Conservation (phyloP, 257 asterid genomes). For the Scutellaria minor region DNA sequence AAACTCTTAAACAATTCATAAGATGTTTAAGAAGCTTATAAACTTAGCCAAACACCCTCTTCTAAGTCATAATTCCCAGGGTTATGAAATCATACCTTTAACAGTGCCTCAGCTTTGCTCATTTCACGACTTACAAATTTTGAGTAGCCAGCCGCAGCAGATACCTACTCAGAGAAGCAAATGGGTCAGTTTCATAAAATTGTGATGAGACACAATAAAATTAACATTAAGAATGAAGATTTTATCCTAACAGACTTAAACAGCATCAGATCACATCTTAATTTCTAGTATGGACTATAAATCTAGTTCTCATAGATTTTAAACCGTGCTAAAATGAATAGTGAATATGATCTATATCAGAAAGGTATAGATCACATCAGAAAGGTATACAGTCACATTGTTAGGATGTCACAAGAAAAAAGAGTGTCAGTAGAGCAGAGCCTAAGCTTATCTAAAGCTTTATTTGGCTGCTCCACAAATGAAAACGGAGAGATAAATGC, state of each 20-base stretch:
- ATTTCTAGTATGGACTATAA: not conserved
- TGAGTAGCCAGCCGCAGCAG: constrained; percentile 89
- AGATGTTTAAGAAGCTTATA: too few relatives aligned
- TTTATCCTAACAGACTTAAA: constrained; percentile 7
- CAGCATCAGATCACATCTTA: constrained; percentile 12
- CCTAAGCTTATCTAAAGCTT: not conserved
- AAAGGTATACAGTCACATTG: not conserved
- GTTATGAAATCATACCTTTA: constrained; percentile 59
- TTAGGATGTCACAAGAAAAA: constrained; percentile 7
- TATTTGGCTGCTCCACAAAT: not conserved
- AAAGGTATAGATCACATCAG: not conserved
- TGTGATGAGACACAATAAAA: not conserved
- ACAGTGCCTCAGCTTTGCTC: constrained; percentile 99
- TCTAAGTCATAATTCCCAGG: not conserved
- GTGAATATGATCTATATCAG: not conserved
- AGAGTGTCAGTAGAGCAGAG: not conserved
- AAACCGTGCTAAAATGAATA: not conserved
- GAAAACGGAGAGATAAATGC: not conserved
- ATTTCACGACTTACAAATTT: constrained; percentile 95
- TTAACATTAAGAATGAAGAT: not conserved
- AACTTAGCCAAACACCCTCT: too few relatives aligned
- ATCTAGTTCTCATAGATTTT: constrained; percentile 17
- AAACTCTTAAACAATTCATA: too few relatives aligned
- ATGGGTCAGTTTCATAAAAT: not conserved
- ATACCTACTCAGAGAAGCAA: constrained; percentile 57